Evolutionary conservation across 257 asterid genomes (phyloP).

Genomic region (Buddleja alternifolia): DNA sequence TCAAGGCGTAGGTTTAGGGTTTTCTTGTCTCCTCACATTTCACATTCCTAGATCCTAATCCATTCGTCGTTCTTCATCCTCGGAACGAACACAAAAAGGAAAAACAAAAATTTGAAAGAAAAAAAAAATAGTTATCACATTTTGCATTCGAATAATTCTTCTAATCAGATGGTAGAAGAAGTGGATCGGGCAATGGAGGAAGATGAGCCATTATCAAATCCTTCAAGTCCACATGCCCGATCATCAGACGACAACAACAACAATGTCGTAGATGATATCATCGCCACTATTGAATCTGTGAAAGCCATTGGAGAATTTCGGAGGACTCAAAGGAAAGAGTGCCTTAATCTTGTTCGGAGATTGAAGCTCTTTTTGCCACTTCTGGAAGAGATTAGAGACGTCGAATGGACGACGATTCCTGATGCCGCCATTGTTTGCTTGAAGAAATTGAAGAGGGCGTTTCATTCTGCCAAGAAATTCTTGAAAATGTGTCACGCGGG

Average conservation of each 20-base stretch:
- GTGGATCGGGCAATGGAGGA: slow-evolving; percentile 41
- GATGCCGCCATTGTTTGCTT: slow-evolving; percentile 49
- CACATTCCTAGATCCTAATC: not conserved
- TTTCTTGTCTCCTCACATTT: slow-evolving; percentile 34
- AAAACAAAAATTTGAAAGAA: not conserved
- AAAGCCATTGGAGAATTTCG: slow-evolving; percentile 64
- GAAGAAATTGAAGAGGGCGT: slow-evolving; percentile 59
- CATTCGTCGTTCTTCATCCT: slow-evolving; percentile 10
- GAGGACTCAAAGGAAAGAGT: slow-evolving; percentile 72
- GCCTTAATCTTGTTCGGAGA: slow-evolving; percentile 56
- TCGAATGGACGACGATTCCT: slow-evolving; percentile 37
- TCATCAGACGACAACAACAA: slow-evolving; percentile 37
- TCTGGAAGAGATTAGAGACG: slow-evolving; percentile 60
- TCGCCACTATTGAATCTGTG: slow-evolving; percentile 49
- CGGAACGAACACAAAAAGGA: not conserved
- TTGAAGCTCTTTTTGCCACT: slow-evolving; percentile 62
- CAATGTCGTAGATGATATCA: slow-evolving; percentile 50
- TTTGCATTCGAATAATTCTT: not conserved
- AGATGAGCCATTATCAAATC: slow-evolving; percentile 30
- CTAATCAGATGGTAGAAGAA: slow-evolving; percentile 18
- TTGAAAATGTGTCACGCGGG: slow-evolving; percentile 70
- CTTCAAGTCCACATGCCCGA: slow-evolving; percentile 33
- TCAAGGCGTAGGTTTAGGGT: slow-evolving; percentile 27
- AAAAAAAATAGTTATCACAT: not conserved
- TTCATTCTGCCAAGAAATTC: slow-evolving; percentile 69